Conservation (phyloP, 148 eudicot genomes). For the Beta vulgaris region DNA sequence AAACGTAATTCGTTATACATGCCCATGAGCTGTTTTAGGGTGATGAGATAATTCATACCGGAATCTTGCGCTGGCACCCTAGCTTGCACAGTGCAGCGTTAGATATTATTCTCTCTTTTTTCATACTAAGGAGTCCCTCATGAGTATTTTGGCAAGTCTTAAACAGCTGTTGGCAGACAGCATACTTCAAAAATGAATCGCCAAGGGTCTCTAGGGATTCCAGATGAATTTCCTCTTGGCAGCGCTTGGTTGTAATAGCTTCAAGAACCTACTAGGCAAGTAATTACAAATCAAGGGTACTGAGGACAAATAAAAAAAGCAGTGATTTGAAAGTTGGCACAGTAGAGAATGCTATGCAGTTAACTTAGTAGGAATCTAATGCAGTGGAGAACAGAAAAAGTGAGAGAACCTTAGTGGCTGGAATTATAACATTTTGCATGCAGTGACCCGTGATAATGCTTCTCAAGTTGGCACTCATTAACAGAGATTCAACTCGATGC, state of each 20-base stretch:
- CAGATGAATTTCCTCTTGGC: constrained; percentile 68
- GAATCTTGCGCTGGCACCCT: constrained; percentile 67
- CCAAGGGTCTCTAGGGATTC: constrained; percentile 94
- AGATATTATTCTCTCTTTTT: constrained; percentile 56
- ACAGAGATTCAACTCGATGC: constrained; percentile 76
- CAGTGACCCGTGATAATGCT: constrained; percentile 43
- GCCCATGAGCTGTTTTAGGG: neutral
- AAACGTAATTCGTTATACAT: neutral
- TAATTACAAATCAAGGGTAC: neutral
- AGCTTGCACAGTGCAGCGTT: constrained; percentile 73
- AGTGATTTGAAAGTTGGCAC: neutral
- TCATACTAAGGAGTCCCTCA: constrained; percentile 75
- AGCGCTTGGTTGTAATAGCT: constrained; percentile 74
- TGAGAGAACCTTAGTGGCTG: constrained; percentile 48
- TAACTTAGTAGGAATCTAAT: neutral
- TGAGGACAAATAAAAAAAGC: neutral
- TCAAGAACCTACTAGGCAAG: constrained; percentile 57
- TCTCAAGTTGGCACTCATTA: constrained; percentile 58
- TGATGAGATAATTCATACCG: constrained; percentile 39
- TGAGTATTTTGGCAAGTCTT: constrained; percentile 55
- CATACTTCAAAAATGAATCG: constrained; percentile 93
- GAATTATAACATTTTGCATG: constrained; percentile 45
- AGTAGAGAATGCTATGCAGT: neutral
- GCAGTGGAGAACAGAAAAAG: neutral
- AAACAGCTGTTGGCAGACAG: constrained; percentile 66